phyloP scores from a whole-genome alignment of 2,329 filamentous ascomycete genomes.

The Fusarium nanum region DNA sequence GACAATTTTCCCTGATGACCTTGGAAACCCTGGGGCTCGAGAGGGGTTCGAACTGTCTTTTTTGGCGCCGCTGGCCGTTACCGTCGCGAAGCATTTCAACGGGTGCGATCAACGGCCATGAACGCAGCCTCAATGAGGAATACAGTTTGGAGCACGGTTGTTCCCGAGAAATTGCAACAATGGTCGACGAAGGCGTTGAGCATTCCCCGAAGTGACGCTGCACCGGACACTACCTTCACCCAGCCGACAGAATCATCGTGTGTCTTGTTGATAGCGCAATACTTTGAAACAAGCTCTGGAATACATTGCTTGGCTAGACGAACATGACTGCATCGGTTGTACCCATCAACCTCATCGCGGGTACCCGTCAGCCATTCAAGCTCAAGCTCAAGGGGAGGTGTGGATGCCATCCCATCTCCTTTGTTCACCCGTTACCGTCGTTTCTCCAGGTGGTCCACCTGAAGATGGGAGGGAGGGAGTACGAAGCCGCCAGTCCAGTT shows the following conservation, averaged over 20 bases:
- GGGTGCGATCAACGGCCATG: slow-evolving; percentile 21
- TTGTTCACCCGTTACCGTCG: slow-evolving; percentile 27
- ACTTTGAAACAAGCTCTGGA: slow-evolving; percentile 14
- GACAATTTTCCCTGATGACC: slow-evolving; percentile 25
- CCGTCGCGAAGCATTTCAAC: slow-evolving; percentile 23
- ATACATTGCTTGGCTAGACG: slow-evolving; percentile 24
- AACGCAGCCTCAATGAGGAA: slow-evolving; percentile 20
- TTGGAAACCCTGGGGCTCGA: slow-evolving; percentile 16
- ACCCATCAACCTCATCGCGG: slow-evolving; percentile 13
- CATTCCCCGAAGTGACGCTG: slow-evolving; percentile 25
- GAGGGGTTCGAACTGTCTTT: slow-evolving; percentile 23
- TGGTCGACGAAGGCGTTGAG: slow-evolving; percentile 15
- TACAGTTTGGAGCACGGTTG: slow-evolving; percentile 15
- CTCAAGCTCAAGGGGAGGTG: slow-evolving; percentile 25
- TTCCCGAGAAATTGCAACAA: slow-evolving; percentile 12
- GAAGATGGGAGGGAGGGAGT: slow-evolving; percentile 18
- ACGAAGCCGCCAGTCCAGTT: slow-evolving; percentile 23
- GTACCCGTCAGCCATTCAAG: slow-evolving; percentile 23
- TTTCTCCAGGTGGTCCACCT: slow-evolving; percentile 25
- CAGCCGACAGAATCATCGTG: slow-evolving; percentile 30
- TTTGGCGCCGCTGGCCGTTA: slow-evolving; percentile 32
- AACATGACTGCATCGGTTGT: slow-evolving; percentile 12
- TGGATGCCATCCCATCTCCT: slow-evolving; percentile 28
- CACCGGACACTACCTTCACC: neutral
- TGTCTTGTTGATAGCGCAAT: slow-evolving; percentile 27